Conservation (phyloP, 805 yeast species). For the Ogataea populi-albae region DNA sequence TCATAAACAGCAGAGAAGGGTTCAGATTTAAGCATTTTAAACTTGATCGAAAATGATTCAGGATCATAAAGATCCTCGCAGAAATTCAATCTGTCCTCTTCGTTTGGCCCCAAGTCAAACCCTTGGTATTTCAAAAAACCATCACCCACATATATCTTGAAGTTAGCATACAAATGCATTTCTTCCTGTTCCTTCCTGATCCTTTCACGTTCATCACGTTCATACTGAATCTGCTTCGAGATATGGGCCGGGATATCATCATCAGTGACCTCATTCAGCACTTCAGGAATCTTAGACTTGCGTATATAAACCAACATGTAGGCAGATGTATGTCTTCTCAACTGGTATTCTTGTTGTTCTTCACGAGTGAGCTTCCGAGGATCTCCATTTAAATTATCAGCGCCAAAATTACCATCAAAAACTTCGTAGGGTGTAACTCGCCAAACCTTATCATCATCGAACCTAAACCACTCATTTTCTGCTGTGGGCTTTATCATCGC, state of each 20-base stretch:
- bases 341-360: slow-evolving; percentile 60
- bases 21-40: slow-evolving; percentile 57
- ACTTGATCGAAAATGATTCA: slow-evolving; percentile 44
- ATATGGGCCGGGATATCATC: slow-evolving; percentile 67
- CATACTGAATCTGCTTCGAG: slow-evolving; percentile 60
- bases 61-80: slow-evolving; percentile 49
- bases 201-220: slow-evolving; percentile 52
- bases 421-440: slow-evolving; percentile 81
- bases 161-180: slow-evolving; percentile 57
- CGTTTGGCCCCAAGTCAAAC: slow-evolving; percentile 73
- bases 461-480: slow-evolving; percentile 76
- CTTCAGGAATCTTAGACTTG: slow-evolving; percentile 50
- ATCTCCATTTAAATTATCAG: slow-evolving; percentile 52
- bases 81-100: slow-evolving; percentile 39
- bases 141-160: slow-evolving; percentile 52
- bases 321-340: slow-evolving; percentile 87
- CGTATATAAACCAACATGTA: slow-evolving; percentile 94
- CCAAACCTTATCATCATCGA: slow-evolving; percentile 95
- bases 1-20: slow-evolving; percentile 50
- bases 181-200: slow-evolving; percentile 66
- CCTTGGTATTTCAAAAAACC: slow-evolving; percentile 64
- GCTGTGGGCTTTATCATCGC: slow-evolving; percentile 83
- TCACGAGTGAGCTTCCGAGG: slow-evolving; percentile 50
- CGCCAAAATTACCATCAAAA: slow-evolving; percentile 90
- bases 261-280: slow-evolving; percentile 57